Evolutionary conservation across 1,139 yeast species (phyloP).

Genomic region (Blastobotrys malaysiensis): DNA sequence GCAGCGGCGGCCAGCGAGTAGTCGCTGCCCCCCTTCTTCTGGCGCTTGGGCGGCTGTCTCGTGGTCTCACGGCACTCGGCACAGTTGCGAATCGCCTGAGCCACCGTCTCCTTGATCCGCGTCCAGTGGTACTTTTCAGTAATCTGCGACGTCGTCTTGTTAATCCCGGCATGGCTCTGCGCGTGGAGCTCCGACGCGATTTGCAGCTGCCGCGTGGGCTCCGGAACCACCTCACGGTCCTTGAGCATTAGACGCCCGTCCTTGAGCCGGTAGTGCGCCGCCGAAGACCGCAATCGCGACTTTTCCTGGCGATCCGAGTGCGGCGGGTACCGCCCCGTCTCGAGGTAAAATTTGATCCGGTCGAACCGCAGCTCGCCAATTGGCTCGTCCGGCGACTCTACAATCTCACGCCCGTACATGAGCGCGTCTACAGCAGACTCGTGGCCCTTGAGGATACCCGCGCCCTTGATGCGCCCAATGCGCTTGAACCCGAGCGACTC

Average conservation of each 20-base stretch:
- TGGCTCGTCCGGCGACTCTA: slow-evolving; percentile 45
- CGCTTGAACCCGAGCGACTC: slow-evolving; percentile 74
- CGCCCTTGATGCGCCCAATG: slow-evolving; percentile 73
- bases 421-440: slow-evolving; percentile 79
- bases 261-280: slow-evolving; percentile 67
- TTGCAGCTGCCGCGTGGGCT: slow-evolving; percentile 65
- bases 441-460: slow-evolving; percentile 81
- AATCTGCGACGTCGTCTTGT: slow-evolving; percentile 72
- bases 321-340: slow-evolving; percentile 82
- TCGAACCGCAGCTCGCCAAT: slow-evolving; percentile 65
- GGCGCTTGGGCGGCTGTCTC: slow-evolving; percentile 23
- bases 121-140: slow-evolving; percentile 88
- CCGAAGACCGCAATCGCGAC: slow-evolving; percentile 73
- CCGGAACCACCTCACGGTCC: slow-evolving; percentile 77
- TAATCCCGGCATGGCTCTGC: slow-evolving; percentile 80
- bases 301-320: slow-evolving; percentile 78
- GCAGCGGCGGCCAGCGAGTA: slow-evolving; percentile 19
- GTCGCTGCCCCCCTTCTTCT: slow-evolving; percentile 19
- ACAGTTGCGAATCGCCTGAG: slow-evolving; percentile 72
- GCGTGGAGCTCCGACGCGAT: slow-evolving; percentile 70
- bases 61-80: slow-evolving; percentile 56
- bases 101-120: slow-evolving; percentile 81
- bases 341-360: slow-evolving; percentile 69
- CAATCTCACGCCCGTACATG: slow-evolving; percentile 57
- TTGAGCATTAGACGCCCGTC: slow-evolving; percentile 72